Base-by-base conservation (phyloP, 805 yeast genomes). In the Monosporozyma aquatica region DNA sequence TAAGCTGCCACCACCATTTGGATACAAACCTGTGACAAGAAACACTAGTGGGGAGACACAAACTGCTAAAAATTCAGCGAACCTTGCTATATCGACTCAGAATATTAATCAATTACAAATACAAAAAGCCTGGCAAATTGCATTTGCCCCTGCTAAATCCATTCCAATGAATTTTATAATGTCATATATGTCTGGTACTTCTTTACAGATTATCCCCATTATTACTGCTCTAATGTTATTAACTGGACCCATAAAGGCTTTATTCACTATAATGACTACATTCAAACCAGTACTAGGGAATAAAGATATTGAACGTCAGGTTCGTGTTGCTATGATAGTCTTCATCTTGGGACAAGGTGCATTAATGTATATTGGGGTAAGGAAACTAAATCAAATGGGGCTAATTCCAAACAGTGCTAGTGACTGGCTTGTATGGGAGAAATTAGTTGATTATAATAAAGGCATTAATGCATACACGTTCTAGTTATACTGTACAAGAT, bases 341-440 rank as follows among this genome's bases (percentile, higher is more conserved):
- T 82, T 65, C 51, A 48, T 77, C 6, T 47, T 66, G 9, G 65
- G 71, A 43, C 76, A 74, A 45, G 34, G 78, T 35, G 71, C 74
- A 4, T 72, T 80, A 40, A 67, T 89, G 65, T 74, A 69, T 3
- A 76, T 87, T 28, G 97, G 97, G 2, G 55, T 87, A 14, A 87
- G 86, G 78, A 92, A 92, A 61, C 66, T 92, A 45, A 78, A 83
- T 52, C 68, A 72, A 18, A 85, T 90, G 96, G 97, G 97, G 0
- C 67, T 90, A 49, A 78, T 90, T 45, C 98, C 98, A 18, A 85
- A 82, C 52, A 81, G 78, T 28, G 72, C 72, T 37, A 81, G 95
- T 50, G 98, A 90, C 58, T 92, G 97, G 97, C 65, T 90, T 14
- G 78, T 87, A 6, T 89, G 95, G 89, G 94, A 87, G 56, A 53